Conservation (phyloP, 352 stramenopile species). For the Pythium utonaiense region DNA sequence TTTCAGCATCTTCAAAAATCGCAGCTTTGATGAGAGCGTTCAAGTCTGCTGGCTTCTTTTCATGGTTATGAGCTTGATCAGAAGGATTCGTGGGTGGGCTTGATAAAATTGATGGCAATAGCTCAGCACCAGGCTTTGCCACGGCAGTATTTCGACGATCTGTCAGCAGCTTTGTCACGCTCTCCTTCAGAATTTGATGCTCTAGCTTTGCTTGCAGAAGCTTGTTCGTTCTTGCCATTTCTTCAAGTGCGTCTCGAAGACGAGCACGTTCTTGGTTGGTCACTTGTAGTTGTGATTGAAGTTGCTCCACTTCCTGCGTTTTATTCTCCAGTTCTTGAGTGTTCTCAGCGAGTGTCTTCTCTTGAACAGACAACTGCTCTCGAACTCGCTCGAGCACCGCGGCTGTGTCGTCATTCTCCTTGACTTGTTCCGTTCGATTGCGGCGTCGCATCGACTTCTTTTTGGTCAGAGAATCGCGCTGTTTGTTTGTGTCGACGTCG, state of each 20-base stretch:
- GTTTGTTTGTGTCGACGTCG: slow-evolving; percentile 38
- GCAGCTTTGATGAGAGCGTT: slow-evolving; percentile 17
- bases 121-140: neutral
- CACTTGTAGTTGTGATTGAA: slow-evolving; percentile 34
- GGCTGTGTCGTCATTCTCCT: slow-evolving; percentile 31
- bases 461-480: slow-evolving; percentile 36
- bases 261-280: slow-evolving; percentile 30
- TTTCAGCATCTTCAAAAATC: slow-evolving; percentile 19
- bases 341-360: slow-evolving; percentile 50
- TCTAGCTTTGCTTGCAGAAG: slow-evolving; percentile 55
- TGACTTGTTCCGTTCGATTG: slow-evolving; percentile 25
- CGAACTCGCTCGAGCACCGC: slow-evolving; percentile 35
- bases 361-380: slow-evolving; percentile 54
- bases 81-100: neutral
- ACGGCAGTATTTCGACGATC: slow-evolving; percentile 23
- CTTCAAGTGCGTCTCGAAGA: slow-evolving; percentile 43
- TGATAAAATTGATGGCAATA: neutral
- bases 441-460: slow-evolving; percentile 45
- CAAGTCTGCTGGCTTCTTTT: neutral
- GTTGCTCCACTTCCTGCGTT: slow-evolving; percentile 35
- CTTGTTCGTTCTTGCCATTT: slow-evolving; percentile 55
- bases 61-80: neutral
- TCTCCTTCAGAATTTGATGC: slow-evolving; percentile 67
- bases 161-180: slow-evolving; percentile 24
- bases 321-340: slow-evolving; percentile 61